Conservation (phyloP, 331 rosid species). For the Cydonia oblonga region DNA sequence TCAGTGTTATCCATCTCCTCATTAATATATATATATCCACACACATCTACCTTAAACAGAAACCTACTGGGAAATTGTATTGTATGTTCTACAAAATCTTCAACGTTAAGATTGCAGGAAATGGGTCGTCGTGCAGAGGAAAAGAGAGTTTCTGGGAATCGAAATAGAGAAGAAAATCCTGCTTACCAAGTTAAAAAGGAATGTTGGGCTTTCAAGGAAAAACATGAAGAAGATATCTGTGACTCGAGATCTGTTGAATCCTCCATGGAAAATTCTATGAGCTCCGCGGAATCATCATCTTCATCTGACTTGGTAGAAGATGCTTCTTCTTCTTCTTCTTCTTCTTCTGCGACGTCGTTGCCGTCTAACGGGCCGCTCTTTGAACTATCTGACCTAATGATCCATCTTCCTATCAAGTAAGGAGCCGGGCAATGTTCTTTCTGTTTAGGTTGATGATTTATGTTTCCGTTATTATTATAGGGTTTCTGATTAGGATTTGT, state of each 20-base stretch:
- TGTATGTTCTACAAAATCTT: neutral
- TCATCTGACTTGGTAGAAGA: slow-evolving; percentile 48
- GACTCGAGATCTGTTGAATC: slow-evolving; percentile 6
- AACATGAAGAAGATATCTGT: slow-evolving; percentile 6
- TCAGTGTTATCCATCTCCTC: slow-evolving; percentile 20
- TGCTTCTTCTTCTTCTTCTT: slow-evolving; percentile 43
- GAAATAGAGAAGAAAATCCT: slow-evolving; percentile 1
- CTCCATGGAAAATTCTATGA: slow-evolving; percentile 27
- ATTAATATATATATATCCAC: too few species aligned
- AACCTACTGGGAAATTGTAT: neutral
- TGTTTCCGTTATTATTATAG: neutral
- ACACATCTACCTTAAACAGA: slow-evolving; percentile 5
- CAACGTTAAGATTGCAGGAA: neutral
- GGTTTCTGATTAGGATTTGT: neutral
- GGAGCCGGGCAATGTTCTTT: neutral
- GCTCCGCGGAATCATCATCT: slow-evolving; percentile 32
- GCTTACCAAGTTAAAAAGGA: slow-evolving; percentile 1
- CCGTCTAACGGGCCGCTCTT: slow-evolving; percentile 56
- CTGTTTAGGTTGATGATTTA: too few species aligned
- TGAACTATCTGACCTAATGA: slow-evolving; percentile 66
- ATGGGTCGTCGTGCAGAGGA: slow-evolving; percentile 20
- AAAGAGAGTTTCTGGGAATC: neutral
- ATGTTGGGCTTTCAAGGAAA: slow-evolving; percentile 27
- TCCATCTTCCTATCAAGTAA: slow-evolving; percentile 74
- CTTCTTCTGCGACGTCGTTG: slow-evolving; percentile 33